Evolutionary conservation across 2,329 filamentous ascomycete genomes (phyloP), one percentile per base, ranked within the genome.

Genomic region (Massarina eburnea): DNA sequence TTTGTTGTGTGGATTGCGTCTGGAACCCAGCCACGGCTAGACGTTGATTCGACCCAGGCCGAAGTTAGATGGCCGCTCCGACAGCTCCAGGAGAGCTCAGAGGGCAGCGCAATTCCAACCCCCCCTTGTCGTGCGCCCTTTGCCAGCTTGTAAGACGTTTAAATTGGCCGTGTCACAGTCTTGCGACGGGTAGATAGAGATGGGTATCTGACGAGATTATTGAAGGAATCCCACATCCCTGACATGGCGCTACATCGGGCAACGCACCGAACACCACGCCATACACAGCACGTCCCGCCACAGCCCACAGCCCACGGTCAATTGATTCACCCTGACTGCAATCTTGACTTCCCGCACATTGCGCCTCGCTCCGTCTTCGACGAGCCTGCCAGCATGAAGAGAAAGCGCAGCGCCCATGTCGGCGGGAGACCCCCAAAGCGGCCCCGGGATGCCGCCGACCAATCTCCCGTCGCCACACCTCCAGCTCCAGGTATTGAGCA

Each of bases 401-500:
- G 64, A 52, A 67, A 64, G 51, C 52, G 49, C 47, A 52, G 39
- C 45, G 39, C 50, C 50, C 49, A 55, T 50, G 54, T 43, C 49
- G 43, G 42, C 39, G 52, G 37, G 30, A 49, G 49, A 50, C 39
- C 51, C 36, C 49, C 48, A 34, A 67, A 67, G 58, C 63, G 51
- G 50, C 36, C 52, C 47, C 57, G 50, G 41, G 47, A 48, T 42
- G 40, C 49, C 20, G 42, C 46, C 41, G 48, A 54, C 65, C 63
- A 67, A 67, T 68, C 65, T 61, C 42, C 58, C 49, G 40, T 34
- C 57, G 62, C 63, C 66, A 59, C 59, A 55, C 47, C 55, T 52
- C n/a, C 54, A 39, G 47, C 55, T 52, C n/a, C 54, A 39, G 34
- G 45, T 48, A 59, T 73, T 43, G 68, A 72, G 46, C 84, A 89